These are phyloP conservation scores for Fomitopsis serialis DNA, from an alignment of 768 basidiomycete genomes.

Conservation along the genomic window DNA sequence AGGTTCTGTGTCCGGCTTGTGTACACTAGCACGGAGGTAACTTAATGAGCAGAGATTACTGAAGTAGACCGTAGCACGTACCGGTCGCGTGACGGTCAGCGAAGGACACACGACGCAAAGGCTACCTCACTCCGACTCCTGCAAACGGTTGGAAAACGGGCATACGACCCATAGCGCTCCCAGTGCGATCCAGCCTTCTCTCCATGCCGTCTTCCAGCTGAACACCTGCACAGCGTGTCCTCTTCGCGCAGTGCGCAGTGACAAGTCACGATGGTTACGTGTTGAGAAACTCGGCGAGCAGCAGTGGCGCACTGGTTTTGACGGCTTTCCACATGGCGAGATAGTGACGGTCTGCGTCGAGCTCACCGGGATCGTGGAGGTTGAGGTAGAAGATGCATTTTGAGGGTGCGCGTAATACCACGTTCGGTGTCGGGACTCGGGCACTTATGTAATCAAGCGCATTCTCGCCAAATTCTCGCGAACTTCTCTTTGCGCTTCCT, in stretches of 20 bases:
- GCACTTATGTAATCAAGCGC: too few species aligned
- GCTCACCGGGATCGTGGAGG: neutral
- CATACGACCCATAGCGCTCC: constrained; percentile 76
- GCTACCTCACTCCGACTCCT: constrained; percentile 38
- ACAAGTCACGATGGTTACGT: constrained; percentile 59
- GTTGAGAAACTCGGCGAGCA: constrained; percentile 43
- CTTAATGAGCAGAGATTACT: too few species aligned
- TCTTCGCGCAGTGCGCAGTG: constrained; percentile 39
- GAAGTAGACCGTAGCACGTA: constrained; percentile 62
- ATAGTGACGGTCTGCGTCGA: neutral
- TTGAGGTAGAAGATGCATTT: neutral
- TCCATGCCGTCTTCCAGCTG: constrained; percentile 53
- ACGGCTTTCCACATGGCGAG: constrained; percentile 8
- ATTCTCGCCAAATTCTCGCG: too few species aligned
- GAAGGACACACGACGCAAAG: neutral
- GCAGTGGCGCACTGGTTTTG: constrained; percentile 4
- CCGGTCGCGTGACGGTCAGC: constrained; percentile 27
- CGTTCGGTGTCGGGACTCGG: too few species aligned
- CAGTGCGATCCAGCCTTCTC: constrained; percentile 62
- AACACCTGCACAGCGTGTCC: constrained; percentile 42
- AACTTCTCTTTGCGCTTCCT: too few species aligned
- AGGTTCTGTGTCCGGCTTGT: constrained; percentile 19
- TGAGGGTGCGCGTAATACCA: too few species aligned
- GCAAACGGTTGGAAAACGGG: too few species aligned
- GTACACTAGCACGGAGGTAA: constrained; percentile 35